Evolutionary conservation across 2,329 filamentous ascomycete species (phyloP), one percentile per base, ranked within the genome.

Genomic region (Periconia digitata): DNA sequence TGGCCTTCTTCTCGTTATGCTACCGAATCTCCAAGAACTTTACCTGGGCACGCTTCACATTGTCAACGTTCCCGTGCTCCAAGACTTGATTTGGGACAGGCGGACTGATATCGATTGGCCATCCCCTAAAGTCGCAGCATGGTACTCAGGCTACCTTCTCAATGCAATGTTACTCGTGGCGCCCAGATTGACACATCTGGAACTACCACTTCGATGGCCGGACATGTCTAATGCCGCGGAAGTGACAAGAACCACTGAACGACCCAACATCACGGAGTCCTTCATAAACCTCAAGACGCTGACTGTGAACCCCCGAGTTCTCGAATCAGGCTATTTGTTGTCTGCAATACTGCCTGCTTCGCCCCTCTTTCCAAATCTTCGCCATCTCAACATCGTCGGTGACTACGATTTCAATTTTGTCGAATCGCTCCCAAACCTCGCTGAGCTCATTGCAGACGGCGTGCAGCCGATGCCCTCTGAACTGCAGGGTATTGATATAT

Each of bases 361-460:
- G 10, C 12, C 3, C 12, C 27, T 32, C n/a, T 15, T 15, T 15
- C 62, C 7, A 53, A 58, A 2, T 56, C 55, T 8, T 61, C 58
- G 3, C 5, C 27, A 32, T 32, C 3, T 32, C 8, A 32, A 32
- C 27, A 15, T 32, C 4, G 27, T 32, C 12, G 27, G 27, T 32
- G 27, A 32, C n/a, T 15, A 10, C 4, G 10, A 32, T 12, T 15
- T 32, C 27, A 10, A 32, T 10, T 15, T 32, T 10, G 4, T 32
- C 3, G 27, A 32, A 6, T 10, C 10, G 27, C n/a, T n/a, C n/a
- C n/a, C n/a, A n/a, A n/a, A n/a, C n/a, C n/a, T n/a, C n/a, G 8
- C 10, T 32, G 27, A 10, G 3, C 10, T 32, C n/a, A n/a, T n/a
- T n/a, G n/a, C n/a, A n/a, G n/a, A n/a, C n/a, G n/a, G n/a, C n/a